These are phyloP conservation scores for Xylaria sp. DNA, from an alignment of 2,329 filamentous ascomycete species.

Conservation along the genomic window DNA sequence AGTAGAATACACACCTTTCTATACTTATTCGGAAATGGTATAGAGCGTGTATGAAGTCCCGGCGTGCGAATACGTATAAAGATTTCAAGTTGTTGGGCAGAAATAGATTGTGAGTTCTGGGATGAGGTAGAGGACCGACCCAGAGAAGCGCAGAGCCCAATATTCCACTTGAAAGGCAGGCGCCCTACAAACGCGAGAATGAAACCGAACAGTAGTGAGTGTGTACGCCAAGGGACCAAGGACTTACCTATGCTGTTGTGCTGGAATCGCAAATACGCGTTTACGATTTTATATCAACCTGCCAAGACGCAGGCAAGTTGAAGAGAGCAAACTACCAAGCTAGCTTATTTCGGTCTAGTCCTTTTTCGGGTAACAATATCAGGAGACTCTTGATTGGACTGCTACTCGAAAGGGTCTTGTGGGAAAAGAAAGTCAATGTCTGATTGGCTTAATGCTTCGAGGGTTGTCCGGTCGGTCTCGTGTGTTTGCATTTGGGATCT, in stretches of 20 bases:
- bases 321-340: conserved; percentile 10
- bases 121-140: neutral
- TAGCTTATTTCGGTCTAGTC: neutral
- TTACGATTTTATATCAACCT: conserved; percentile 7
- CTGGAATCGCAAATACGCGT: conserved; percentile 8
- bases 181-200: neutral
- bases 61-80: neutral
- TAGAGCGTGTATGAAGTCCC: too few species aligned
- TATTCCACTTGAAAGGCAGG: neutral
- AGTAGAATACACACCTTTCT: neutral
- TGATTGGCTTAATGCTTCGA: conserved; percentile 13
- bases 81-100: conserved; percentile 19
- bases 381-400: neutral
- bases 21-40: neutral
- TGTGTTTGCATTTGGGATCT: too few species aligned
- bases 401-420: conserved; percentile 12
- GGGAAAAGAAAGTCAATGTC: conserved; percentile 12
- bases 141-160: neutral
- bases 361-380: neutral
- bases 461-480: neutral
- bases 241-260: conserved; percentile 4
- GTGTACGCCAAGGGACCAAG: neutral
- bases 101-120: conserved; percentile 4
- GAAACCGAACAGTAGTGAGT: neutral
- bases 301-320: conserved; percentile 12